Conservation (phyloP, 352 stramenopile species). For the Globisporangium spinosum region DNA sequence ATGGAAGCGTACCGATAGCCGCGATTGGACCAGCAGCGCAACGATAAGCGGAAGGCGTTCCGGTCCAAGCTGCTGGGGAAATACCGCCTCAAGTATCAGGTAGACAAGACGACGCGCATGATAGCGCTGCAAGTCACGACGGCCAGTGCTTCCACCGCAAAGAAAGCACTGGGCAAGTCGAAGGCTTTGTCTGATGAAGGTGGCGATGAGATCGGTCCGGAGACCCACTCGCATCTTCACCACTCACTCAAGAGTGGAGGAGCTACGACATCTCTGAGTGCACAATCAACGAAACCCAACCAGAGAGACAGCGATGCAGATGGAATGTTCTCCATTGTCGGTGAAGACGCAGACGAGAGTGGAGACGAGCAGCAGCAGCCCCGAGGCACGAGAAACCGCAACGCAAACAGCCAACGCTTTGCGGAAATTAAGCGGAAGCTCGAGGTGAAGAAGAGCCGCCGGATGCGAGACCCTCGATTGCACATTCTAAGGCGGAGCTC, state of each 20-base stretch:
- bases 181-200: neutral
- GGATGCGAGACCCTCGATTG: constrained; percentile 33
- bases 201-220: constrained; percentile 8
- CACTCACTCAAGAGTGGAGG: constrained; percentile 20
- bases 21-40: constrained; percentile 21
- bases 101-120: constrained; percentile 50
- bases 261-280: constrained; percentile 11
- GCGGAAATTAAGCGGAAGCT: constrained; percentile 37
- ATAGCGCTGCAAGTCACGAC: constrained; percentile 23
- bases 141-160: neutral
- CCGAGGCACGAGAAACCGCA: constrained; percentile 14
- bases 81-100: constrained; percentile 52
- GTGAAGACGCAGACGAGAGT: neutral
- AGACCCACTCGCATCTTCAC: constrained; percentile 18
- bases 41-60: constrained; percentile 30
- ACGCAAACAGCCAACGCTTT: constrained; percentile 41
- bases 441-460: constrained; percentile 25
- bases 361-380: neutral
- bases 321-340: neutral
- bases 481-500: constrained; percentile 49
- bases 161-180: neutral
- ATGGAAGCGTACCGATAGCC: constrained; percentile 36
- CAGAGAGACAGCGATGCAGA: constrained; percentile 12
- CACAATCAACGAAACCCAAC: constrained; percentile 7
- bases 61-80: constrained; percentile 49